Evolutionary conservation across 116 monocot species (phyloP).

Genomic region (Papilionanthe hybrid): DNA sequence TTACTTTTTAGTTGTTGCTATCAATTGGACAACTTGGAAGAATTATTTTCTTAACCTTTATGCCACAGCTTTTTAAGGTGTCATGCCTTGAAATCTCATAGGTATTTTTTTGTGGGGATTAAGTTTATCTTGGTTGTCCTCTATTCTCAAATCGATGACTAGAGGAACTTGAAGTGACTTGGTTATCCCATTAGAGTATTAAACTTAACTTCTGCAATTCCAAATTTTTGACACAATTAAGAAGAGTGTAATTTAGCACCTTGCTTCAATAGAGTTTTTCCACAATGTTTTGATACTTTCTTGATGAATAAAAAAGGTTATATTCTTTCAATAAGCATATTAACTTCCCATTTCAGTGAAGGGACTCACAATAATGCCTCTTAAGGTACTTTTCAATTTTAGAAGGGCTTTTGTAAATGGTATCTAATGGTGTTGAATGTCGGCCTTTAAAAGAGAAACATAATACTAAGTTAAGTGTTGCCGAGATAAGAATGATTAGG

Average conservation of each 20-base stretch:
- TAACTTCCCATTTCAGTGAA: background rate
- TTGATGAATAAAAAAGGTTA: background rate
- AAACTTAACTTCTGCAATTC: background rate
- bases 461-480: too few relatives aligned
- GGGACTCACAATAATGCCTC: background rate
- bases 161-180: background rate
- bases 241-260: background rate
- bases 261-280: background rate
- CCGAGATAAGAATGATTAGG: too few relatives aligned
- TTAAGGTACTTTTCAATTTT: background rate
- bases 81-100: background rate
- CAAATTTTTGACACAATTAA: background rate
- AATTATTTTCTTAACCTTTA: background rate
- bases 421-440: too few relatives aligned
- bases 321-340: background rate
- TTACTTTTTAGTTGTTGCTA: background rate
- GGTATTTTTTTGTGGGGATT: background rate
- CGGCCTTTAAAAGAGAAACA: too few relatives aligned
- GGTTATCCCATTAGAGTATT: background rate
- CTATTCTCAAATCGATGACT: background rate
- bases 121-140: background rate
- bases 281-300: background rate
- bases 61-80: background rate
- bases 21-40: background rate
- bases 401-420: background rate